Conservation (phyloP, 768 basidiomycete genomes). For the Butyriboletus loyo region DNA sequence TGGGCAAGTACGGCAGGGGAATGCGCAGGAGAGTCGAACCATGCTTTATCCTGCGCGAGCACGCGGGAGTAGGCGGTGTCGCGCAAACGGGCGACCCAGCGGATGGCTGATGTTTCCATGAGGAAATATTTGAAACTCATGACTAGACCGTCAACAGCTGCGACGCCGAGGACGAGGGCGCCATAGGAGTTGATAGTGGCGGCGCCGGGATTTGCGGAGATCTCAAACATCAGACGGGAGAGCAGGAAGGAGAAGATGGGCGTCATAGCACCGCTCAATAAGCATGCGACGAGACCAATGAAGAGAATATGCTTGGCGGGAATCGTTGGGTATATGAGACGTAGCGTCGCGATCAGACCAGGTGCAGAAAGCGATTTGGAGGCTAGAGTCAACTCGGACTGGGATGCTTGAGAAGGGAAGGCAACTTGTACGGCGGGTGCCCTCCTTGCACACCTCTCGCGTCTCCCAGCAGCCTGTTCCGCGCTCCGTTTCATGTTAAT, state of each 20-base stretch:
- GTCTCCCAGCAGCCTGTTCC: constrained; percentile 36
- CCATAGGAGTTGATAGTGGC: constrained; percentile 67
- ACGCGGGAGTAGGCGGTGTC: constrained; percentile 52
- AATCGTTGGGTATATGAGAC: constrained; percentile 62
- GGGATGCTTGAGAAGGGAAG: constrained; percentile 5
- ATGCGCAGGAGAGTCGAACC: constrained; percentile 75
- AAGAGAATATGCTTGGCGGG: constrained; percentile 70
- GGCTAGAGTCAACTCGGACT: neutral
- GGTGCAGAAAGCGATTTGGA: constrained; percentile 6
- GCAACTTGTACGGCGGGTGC: neutral
- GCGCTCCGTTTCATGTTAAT: constrained; percentile 39
- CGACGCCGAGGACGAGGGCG: constrained; percentile 68
- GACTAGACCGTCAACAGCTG: constrained; percentile 72
- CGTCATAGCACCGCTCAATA: constrained; percentile 79
- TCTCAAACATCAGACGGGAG: constrained; percentile 73
- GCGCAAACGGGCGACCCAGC: constrained; percentile 73
- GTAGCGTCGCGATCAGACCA: constrained; percentile 40
- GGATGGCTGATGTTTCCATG: constrained; percentile 71
- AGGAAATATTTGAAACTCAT: constrained; percentile 74
- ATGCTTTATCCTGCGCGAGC: constrained; percentile 78
- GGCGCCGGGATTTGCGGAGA: constrained; percentile 68
- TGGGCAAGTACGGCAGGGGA: constrained; percentile 62
- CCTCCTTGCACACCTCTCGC: constrained; percentile 27
- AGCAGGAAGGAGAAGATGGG: constrained; percentile 92
- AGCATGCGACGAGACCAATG: constrained; percentile 65